Percentiles rank a stretch among this genome's conserved stretches.
Conservation (phyloP, 495 filamentous ascomycete genomes). For the Penicillium verhagenii region DNA sequence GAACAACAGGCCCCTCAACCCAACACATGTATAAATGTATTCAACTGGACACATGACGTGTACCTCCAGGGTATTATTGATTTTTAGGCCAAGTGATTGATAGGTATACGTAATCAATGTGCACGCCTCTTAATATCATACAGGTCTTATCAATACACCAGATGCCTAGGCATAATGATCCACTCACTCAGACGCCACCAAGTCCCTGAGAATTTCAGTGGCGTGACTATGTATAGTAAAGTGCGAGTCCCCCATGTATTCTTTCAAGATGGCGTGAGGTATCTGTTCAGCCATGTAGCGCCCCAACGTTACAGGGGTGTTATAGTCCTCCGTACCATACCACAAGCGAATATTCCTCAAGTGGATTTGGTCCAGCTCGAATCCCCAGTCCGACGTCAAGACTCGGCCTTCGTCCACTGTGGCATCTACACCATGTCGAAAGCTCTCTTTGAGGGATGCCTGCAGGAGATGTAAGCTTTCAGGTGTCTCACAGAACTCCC, state of each 20-base stretch:
- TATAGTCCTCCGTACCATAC: constrained; percentile 7
- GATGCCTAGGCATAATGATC: not conserved
- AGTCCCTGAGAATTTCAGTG: constrained; percentile 1
- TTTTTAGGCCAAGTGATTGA: too few relatives aligned
- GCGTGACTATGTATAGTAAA: constrained; percentile 1
- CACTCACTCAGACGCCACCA: not conserved
- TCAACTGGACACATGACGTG: too few relatives aligned
- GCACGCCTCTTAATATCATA: not conserved
- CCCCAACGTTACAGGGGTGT: constrained; percentile 1
- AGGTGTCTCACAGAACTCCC: not conserved
- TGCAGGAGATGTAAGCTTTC: not conserved
- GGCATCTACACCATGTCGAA: not conserved
- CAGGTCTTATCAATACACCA: not conserved
- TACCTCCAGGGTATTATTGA: too few relatives aligned
- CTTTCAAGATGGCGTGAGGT: constrained; percentile 1
- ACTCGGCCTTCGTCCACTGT: constrained; percentile 1
- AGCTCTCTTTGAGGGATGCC: constrained; percentile 1
- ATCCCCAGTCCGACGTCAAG: constrained; percentile 9
- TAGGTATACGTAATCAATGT: too few relatives aligned
- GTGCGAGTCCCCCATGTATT: constrained; percentile 5
- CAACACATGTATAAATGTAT: too few relatives aligned
- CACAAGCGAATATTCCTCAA: not conserved
- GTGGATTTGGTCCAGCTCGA: constrained; percentile 1
- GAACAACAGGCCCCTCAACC: too few relatives aligned
- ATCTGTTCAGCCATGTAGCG: constrained; percentile 4